A percentile compares a stretch with the other conserved stretches of the same genome.
phyloP scores from a whole-genome alignment of 371 early-diverging fungal genomes.

The Rhizomucor miehei region DNA sequence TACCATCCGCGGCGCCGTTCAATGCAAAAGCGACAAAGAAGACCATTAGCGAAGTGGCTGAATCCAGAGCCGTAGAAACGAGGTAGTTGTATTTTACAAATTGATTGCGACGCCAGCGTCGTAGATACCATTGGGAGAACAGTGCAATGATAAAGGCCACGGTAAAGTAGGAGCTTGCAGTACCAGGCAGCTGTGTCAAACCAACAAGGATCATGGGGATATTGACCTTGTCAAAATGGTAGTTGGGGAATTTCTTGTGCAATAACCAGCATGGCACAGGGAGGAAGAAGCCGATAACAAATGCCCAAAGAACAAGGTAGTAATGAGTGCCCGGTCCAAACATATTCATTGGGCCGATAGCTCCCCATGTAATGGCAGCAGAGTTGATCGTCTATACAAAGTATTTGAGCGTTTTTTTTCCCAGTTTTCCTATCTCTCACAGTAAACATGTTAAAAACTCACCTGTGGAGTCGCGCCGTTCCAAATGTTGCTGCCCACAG shows the following conservation, averaged over 20 bases:
- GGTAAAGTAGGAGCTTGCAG: slow-evolving; percentile 39
- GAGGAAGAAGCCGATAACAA: slow-evolving; percentile 43
- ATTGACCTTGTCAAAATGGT: slow-evolving; percentile 39
- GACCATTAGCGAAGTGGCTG: slow-evolving; percentile 53
- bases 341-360: slow-evolving; percentile 50
- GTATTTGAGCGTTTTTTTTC: no score
- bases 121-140: slow-evolving; percentile 45
- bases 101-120: slow-evolving; percentile 38
- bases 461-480: slow-evolving; percentile 45
- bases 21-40: slow-evolving; percentile 49
- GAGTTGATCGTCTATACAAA: slow-evolving; percentile 53
- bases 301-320: slow-evolving; percentile 39
- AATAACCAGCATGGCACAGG: slow-evolving; percentile 46
- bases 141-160: slow-evolving; percentile 34
- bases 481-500: slow-evolving; percentile 51
- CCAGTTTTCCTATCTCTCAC: no score
- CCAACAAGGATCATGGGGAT: slow-evolving; percentile 47
- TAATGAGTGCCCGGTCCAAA: slow-evolving; percentile 46
- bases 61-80: slow-evolving; percentile 54
- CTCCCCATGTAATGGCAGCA: slow-evolving; percentile 65
- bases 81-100: slow-evolving; percentile 57
- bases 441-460: no score
- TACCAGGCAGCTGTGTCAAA: slow-evolving; percentile 39
- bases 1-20: slow-evolving; percentile 46
- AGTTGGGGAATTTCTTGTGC: slow-evolving; percentile 39